Percentiles rank a stretch among this genome's conserved stretches.
These are phyloP conservation scores for Eucalyptus polybractea DNA, from an alignment of 345 rosid genomes.

Conservation along the genomic window DNA sequence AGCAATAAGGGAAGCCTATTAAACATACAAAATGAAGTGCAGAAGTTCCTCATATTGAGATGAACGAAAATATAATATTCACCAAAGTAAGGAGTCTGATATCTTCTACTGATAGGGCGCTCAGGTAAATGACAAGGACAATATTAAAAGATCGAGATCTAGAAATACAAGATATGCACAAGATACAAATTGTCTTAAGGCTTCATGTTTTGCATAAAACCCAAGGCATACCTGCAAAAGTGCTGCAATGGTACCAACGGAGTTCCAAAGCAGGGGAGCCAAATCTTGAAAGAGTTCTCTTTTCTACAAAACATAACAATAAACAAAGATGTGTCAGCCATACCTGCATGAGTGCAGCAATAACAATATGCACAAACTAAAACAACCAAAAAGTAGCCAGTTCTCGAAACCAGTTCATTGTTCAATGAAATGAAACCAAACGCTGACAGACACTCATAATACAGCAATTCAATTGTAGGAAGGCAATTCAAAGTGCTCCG, in stretches of 20 bases:
- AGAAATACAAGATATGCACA: not conserved
- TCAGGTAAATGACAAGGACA: not conserved
- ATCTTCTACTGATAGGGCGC: not conserved
- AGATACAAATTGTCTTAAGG: not conserved
- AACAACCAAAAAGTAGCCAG: not conserved
- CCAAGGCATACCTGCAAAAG: not conserved
- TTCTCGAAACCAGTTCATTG: constrained; percentile 9
- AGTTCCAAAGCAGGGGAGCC: constrained; percentile 90
- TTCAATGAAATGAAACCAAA: constrained; percentile 17
- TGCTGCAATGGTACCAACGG: constrained; percentile 69
- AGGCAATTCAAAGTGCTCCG: not conserved
- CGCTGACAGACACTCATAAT: constrained; percentile 14
- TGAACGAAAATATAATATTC: not conserved
- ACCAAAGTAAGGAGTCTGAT: not conserved
- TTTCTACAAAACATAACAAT: constrained; percentile 30
- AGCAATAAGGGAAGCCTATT: not conserved
- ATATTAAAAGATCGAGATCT: not conserved
- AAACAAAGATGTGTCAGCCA: constrained; percentile 16
- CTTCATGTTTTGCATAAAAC: not conserved
- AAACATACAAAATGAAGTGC: not conserved
- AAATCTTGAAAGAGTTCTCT: constrained; percentile 93
- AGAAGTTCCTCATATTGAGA: not conserved
- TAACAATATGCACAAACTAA: constrained; percentile 29
- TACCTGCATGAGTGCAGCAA: constrained; percentile 37
- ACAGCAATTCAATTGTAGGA: not conserved